Percentiles rank a stretch among this genome's conserved stretches.
phyloP scores from a whole-genome alignment of 371 early-diverging fungal species.

The Dinochytrium kinnereticum region DNA sequence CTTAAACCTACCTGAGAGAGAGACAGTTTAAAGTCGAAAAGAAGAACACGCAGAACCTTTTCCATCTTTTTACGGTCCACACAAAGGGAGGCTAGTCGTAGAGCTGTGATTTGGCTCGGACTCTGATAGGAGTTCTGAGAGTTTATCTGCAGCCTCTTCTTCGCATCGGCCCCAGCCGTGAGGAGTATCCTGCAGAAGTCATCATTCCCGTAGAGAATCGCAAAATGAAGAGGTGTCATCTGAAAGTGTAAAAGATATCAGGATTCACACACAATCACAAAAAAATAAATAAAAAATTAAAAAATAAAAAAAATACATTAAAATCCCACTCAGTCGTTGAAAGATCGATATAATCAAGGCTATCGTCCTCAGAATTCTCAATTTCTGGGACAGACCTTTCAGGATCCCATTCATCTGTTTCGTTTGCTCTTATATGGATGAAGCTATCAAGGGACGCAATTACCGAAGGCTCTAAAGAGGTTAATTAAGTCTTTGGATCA shows the following conservation, averaged over 20 bases:
- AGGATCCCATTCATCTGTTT: constrained; percentile 5
- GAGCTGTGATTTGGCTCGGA: background rate
- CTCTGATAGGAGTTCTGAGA: background rate
- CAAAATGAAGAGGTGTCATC: constrained; percentile 36
- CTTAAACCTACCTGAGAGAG: background rate
- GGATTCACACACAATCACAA: background rate
- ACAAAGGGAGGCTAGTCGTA: constrained; percentile 26
- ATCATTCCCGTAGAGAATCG: constrained; percentile 32
- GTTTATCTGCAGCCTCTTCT: background rate
- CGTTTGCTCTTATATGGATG: background rate
- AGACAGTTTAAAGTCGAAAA: background rate
- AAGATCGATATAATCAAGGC: constrained; percentile 43
- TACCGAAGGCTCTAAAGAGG: background rate
- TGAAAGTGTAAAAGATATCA: background rate
- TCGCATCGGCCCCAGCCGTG: constrained; percentile 25
- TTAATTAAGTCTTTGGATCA: background rate
- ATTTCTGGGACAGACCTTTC: constrained; percentile 17
- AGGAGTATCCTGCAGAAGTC: constrained; percentile 28
- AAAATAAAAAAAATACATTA: constrained; percentile 17
- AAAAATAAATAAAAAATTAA: background rate
- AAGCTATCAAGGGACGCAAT: background rate
- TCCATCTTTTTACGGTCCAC: constrained; percentile 11
- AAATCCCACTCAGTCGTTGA: constrained; percentile 39
- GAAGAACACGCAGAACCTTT: constrained; percentile 6
- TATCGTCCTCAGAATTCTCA: constrained; percentile 23